Evolutionary conservation across 768 basidiomycete species (phyloP).

Genomic region (Lentinus brumalis): DNA sequence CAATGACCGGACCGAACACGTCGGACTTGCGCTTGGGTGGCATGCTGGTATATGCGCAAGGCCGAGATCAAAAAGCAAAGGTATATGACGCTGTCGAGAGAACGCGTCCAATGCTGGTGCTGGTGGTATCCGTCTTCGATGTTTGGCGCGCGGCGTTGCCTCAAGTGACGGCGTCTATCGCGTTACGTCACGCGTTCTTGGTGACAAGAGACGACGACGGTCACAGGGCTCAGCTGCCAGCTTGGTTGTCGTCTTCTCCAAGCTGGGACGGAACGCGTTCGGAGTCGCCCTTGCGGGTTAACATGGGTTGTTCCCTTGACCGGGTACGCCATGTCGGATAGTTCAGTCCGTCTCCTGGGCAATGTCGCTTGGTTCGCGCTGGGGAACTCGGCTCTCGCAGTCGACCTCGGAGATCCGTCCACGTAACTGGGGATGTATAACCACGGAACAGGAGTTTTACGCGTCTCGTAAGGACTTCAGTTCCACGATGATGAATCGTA

Average conservation of each 20-base stretch:
- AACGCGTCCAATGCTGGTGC: too few species aligned
- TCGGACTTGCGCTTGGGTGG: conserved; percentile 49
- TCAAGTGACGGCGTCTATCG: conserved; percentile 1
- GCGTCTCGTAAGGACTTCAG: too few species aligned
- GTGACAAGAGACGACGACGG: not conserved
- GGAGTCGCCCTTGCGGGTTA: not conserved
- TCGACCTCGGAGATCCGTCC: not conserved
- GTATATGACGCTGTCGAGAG: too few species aligned
- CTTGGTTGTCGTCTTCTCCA: not conserved
- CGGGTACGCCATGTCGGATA: not conserved
- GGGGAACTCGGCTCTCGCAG: too few species aligned
- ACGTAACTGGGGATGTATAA: not conserved
- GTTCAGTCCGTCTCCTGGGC: not conserved
- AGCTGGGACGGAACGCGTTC: not conserved
- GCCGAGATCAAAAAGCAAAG: not conserved
- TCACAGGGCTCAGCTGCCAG: too few species aligned
- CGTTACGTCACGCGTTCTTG: conserved; percentile 13
- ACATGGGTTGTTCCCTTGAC: too few species aligned
- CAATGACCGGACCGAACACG: conserved; percentile 18
- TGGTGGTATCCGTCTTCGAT: too few species aligned
- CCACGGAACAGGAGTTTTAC: not conserved
- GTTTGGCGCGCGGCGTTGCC: too few species aligned
- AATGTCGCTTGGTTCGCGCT: not conserved
- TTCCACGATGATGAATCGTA: not conserved
- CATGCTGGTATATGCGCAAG: not conserved